These are phyloP conservation scores for Salmacisia buchloeana DNA, from an alignment of 1,284 basidiomycete species.

Conservation along the genomic window DNA sequence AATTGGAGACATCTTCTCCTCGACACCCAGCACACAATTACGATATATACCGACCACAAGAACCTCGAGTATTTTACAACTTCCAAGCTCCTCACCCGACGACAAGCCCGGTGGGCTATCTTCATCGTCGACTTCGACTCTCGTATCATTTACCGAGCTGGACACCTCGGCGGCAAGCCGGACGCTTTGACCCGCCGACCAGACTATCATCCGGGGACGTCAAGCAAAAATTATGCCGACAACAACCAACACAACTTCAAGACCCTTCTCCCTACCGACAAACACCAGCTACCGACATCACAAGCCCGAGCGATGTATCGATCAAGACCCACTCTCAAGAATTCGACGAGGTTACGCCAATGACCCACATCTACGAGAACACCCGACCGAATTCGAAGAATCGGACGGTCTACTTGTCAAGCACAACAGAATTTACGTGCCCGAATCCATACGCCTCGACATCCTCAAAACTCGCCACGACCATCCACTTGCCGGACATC, in stretches of 20 bases:
- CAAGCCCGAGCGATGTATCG: background rate
- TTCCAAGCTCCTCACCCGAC: conserved; percentile 1
- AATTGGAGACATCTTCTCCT: conserved; percentile 13
- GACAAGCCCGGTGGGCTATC: conserved; percentile 3
- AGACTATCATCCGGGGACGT: conserved; percentile 2
- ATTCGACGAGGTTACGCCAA: background rate
- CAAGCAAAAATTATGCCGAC: background rate
- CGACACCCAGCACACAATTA: background rate
- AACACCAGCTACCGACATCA: background rate
- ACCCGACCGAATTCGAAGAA: background rate
- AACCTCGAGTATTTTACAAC: conserved; percentile 15
- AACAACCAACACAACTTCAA: conserved; percentile 2
- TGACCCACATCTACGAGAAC: conserved; percentile 5
- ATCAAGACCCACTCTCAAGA: background rate
- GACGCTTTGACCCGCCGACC: conserved; percentile 6
- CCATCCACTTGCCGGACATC: conserved; percentile 7
- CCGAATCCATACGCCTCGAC: background rate
- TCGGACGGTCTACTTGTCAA: conserved; percentile 1
- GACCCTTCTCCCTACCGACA: background rate
- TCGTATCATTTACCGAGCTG: background rate
- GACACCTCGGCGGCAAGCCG: background rate
- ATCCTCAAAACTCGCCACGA: conserved; percentile 7
- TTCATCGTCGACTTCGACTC: conserved; percentile 1
- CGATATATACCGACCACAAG: conserved; percentile 15
- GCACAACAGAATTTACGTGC: background rate